These are phyloP conservation scores for Coemansia sp. DNA, from an alignment of 192 early-diverging fungal species.

Conservation along the genomic window DNA sequence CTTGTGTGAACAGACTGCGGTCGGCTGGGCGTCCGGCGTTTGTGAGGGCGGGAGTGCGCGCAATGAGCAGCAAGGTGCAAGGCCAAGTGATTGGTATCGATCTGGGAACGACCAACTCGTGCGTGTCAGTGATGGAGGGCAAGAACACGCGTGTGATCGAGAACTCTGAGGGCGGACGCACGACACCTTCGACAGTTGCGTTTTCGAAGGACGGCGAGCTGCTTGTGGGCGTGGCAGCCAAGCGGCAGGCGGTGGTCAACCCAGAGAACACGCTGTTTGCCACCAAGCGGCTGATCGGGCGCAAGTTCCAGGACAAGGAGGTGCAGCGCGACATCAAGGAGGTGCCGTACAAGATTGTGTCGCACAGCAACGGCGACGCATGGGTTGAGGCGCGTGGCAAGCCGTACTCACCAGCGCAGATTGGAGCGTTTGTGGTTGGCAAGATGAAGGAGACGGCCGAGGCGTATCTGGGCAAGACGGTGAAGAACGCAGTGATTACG, in stretches of 20 bases:
- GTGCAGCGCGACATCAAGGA: slow-evolving; percentile 89
- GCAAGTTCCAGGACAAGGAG: slow-evolving; percentile 83
- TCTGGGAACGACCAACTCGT: slow-evolving; percentile 99
- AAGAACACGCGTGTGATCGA: slow-evolving; percentile 96
- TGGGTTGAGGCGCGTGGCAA: slow-evolving; percentile 96
- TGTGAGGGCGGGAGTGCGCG: slow-evolving; percentile 35
- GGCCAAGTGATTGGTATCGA: slow-evolving; percentile 96
- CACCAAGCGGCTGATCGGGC: slow-evolving; percentile 96
- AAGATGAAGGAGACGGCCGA: slow-evolving; percentile 99
- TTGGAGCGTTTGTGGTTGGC: slow-evolving; percentile 94
- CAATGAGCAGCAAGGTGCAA: slow-evolving; percentile 65
- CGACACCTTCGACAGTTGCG: slow-evolving; percentile 95
- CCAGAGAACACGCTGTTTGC: slow-evolving; percentile 98
- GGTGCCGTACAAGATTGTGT: slow-evolving; percentile 94
- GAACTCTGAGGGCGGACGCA: slow-evolving; percentile 94
- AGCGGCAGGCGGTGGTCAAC: slow-evolving; percentile 98
- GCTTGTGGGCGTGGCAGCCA: slow-evolving; percentile 93
- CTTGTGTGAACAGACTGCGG: slow-evolving; percentile 53
- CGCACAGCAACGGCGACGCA: slow-evolving; percentile 95
- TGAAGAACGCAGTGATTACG: slow-evolving; percentile 92
- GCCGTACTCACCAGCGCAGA: slow-evolving; percentile 93
- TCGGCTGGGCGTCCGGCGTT: slow-evolving; percentile 41
- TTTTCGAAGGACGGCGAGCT: slow-evolving; percentile 96
- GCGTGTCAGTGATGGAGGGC: slow-evolving; percentile 98
- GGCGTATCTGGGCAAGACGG: slow-evolving; percentile 73